These are phyloP conservation scores for Sclerotinia subarctica DNA, from an alignment of 2,329 filamentous ascomycete genomes.

Conservation along the genomic window DNA sequence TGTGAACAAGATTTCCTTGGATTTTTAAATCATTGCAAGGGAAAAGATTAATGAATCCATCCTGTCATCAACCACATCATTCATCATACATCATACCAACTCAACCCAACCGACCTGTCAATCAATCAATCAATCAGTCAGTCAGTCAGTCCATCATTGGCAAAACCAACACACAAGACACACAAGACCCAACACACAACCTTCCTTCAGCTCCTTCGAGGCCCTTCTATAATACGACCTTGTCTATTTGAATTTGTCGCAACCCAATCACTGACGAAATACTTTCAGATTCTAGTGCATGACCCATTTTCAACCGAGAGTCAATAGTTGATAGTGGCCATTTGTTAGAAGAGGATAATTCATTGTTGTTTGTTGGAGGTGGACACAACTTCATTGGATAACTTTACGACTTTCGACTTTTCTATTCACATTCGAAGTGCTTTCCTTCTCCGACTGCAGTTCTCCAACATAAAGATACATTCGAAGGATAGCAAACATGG, in stretches of 20 bases:
- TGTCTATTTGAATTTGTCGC: background rate
- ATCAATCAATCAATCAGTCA: background rate
- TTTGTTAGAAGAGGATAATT: background rate
- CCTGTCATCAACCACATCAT: background rate
- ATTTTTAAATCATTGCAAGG: background rate
- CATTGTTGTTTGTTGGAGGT: background rate
- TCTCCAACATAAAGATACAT: background rate
- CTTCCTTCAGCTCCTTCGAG: constrained; percentile 2
- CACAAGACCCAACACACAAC: background rate
- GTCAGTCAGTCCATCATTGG: background rate
- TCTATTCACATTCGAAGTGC: background rate
- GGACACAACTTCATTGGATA: background rate
- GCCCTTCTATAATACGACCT: constrained; percentile 8
- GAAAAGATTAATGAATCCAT: background rate
- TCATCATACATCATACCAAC: background rate
- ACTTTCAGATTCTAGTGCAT: background rate
- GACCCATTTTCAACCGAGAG: background rate
- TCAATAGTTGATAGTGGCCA: background rate
- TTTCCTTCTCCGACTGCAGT: background rate
- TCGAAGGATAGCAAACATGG: constrained; percentile 58
- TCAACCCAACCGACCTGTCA: background rate
- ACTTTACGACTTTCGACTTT: background rate
- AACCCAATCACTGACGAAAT: constrained; percentile 17
- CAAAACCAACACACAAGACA: constrained; percentile 1
- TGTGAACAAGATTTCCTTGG: background rate